Evolutionary conservation across 352 stramenopile species (phyloP), one percentile per base, ranked within the genome.

Genomic region (Peronospora tabacina): DNA sequence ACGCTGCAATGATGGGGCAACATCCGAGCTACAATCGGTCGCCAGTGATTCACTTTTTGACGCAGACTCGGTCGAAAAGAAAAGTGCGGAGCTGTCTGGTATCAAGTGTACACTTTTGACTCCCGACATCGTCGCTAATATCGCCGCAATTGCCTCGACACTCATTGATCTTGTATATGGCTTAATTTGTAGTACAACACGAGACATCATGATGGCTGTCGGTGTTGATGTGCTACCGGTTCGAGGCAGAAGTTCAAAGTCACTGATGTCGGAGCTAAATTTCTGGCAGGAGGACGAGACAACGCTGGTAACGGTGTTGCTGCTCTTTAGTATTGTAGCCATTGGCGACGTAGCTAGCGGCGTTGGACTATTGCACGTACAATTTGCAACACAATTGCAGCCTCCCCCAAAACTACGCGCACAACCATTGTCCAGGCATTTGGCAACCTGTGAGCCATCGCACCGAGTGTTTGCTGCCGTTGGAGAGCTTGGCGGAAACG

Each of bases 351-450:
- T 49, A 40, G 49, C 35, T 36, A 49, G 20, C n/a, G 45, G 49
- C 20, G 58, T 67, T 49, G 62, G 49, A 68, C 53, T 61, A 65
- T 71, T 77, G 58, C 77, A 88, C 0, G 49, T 68, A 33, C 78
- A 89, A 28, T 67, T 54, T 1, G 45, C 50, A 34, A 62, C 58
- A 58, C 78, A 89, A 40, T 85, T 89, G 44, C 78, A 89, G 9
- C 53, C 35, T 3, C 73, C 71, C 7, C 78, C 78, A 60, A 78
- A 89, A 49, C 73, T 83, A 15, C 72, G 61, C 4, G 71, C 55
- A 16, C 78, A 89, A 11, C 78, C 78, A 36, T 85, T 89, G 12
- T 85, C 63, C 15, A 87, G 61, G 39, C 75, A 87, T 35, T 69
- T 85, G 9, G 64, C 70, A 11, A 76, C 34, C 15, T 72, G 57